phyloP scores from a whole-genome alignment of 257 asterid species.

The Solanum habrochaites region DNA sequence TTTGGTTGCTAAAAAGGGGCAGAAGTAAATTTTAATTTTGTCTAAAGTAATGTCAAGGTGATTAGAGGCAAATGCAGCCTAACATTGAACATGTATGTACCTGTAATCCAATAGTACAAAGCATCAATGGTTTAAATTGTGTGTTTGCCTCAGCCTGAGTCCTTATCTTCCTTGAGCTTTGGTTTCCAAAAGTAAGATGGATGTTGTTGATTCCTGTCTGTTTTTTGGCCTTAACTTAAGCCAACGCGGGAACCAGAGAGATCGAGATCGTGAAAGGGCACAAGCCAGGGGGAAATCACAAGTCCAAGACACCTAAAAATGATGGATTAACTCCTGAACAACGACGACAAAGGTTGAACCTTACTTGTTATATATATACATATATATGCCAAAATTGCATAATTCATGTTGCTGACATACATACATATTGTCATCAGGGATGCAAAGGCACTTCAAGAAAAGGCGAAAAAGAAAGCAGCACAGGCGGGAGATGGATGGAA shows the following conservation, averaged over 20 bases:
- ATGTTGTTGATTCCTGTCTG: not conserved
- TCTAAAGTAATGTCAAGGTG: not conserved
- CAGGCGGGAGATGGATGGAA: constrained; percentile 22
- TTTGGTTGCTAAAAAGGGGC: not conserved
- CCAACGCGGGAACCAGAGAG: constrained; percentile 74
- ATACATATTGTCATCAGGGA: constrained; percentile 29
- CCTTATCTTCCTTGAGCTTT: not conserved
- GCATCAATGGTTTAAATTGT: not conserved
- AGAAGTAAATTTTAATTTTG: not conserved
- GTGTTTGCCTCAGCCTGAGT: not conserved
- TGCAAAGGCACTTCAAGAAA: constrained; percentile 76
- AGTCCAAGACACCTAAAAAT: constrained; percentile 31
- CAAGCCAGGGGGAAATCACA: constrained; percentile 49
- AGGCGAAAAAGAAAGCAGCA: constrained; percentile 54
- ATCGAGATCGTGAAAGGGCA: constrained; percentile 80
- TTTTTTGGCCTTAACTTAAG: constrained; percentile 35
- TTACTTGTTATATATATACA: not conserved
- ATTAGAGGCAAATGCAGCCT: not conserved
- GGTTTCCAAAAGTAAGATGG: not conserved
- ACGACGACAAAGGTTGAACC: constrained; percentile 56
- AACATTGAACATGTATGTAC: not conserved
- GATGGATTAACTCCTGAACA: constrained; percentile 83
- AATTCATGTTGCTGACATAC: not conserved
- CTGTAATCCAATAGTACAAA: not conserved
- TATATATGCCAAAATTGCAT: not conserved